Base-by-base conservation (phyloP, 2,329 filamentous ascomycete genomes). In the Chrysosporium queenslandicum region DNA sequence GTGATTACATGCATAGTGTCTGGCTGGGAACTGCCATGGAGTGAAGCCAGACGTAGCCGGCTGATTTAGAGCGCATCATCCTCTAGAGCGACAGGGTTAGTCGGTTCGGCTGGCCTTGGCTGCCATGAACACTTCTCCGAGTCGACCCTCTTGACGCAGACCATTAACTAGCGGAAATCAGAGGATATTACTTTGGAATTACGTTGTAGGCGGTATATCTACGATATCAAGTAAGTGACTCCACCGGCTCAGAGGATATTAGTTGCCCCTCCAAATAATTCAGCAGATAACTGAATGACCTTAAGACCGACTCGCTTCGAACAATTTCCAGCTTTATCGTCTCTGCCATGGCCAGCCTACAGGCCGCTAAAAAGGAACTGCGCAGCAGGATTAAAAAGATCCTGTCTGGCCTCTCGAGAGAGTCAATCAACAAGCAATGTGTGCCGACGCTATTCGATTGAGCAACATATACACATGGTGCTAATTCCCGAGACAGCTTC, bases 281-380 rank as follows among this genome's bases (percentile, higher is more conserved):
- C 7, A 4, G 18, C 34, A n/a, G 34, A 7, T 41, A 23, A 20
- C 37, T 20, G 37, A 21, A 25, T 16, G 21, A 2, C 6, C 29
- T 7, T 12, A 23, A 25, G 37, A 41, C n/a, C 37, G 9, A 14
- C 18, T 20, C 36, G 4, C 20, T 20, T n/a, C n/a, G 4, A 40
- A 21, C 32, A 36, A 9, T 5, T 29, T 29, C 9, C 9, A 29
- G 4, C 9, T 29, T 29, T 42, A 6, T 29, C 23, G n/a, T 16
- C 27, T 16, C 5, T 7, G 29, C 32, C 14, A 58, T 58, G 57
- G 70, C 77, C 42, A 71, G 78, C 48, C 69, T 89, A 52, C 76
- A 76, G 58, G 74, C 77, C 53, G 82, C 85, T 41, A 95, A 95
- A 72, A 83, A 85, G 64, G 83, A 87, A 60, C 74, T 95, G 56